Evolutionary conservation across 2,329 filamentous ascomycete genomes (phyloP).

Genomic region (Cordyceps farinosa): DNA sequence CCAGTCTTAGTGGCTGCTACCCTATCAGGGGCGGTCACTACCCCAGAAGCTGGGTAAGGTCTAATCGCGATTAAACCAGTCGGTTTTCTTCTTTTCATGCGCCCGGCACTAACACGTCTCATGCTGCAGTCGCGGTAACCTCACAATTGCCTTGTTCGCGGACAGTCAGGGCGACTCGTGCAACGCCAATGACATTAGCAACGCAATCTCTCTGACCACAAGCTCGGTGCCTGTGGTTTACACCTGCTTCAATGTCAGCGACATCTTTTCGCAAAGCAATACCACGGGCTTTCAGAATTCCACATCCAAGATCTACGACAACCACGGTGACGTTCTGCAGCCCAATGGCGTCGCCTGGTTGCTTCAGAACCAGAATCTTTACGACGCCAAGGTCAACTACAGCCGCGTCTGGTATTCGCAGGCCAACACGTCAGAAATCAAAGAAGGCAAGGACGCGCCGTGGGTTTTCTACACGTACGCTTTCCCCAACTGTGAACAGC

Average conservation of each 20-base stretch:
- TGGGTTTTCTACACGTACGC: conserved; percentile 22
- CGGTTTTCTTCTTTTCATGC: not conserved
- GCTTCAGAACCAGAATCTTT: conserved; percentile 18
- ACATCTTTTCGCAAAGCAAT: conserved; percentile 22
- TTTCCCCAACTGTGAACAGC: conserved; percentile 18
- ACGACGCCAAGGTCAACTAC: conserved; percentile 21
- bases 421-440: not conserved
- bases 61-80: not conserved
- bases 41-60: not conserved
- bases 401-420: conserved; percentile 20
- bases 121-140: conserved; percentile 14
- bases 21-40: not conserved
- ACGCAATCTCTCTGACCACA: conserved; percentile 20
- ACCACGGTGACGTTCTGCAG: not conserved
- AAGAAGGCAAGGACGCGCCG: conserved; percentile 16
- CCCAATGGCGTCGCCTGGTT: conserved; percentile 20
- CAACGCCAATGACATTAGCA: conserved; percentile 20
- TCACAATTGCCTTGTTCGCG: conserved; percentile 21
- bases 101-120: too few relatives aligned
- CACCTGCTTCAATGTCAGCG: conserved; percentile 25
- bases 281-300: conserved; percentile 20
- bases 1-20: not conserved
- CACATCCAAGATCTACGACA: not conserved
- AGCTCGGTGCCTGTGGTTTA: conserved; percentile 11
- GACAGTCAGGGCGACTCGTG: conserved; percentile 16